Evolutionary conservation across 495 filamentous ascomycete genomes (phyloP), one percentile per base, ranked within the genome.

Genomic region (Apiosordaria backusii): DNA sequence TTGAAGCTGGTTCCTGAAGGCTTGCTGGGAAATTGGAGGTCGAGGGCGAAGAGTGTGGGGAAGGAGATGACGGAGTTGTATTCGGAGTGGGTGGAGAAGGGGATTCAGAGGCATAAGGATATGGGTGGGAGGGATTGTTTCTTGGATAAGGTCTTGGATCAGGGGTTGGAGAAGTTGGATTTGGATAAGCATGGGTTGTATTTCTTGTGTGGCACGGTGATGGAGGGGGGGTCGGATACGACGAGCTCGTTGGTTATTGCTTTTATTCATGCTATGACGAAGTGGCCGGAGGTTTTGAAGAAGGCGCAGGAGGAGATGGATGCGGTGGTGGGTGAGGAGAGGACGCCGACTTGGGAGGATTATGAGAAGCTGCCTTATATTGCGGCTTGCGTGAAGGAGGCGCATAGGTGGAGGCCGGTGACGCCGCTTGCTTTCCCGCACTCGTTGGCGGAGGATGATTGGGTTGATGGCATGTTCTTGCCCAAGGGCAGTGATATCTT

Each of bases 151-250:
- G 75, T 86, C 35, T 71, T 84, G 15, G 77, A 84, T 52, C 70
- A 77, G 19, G 57, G 79, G 18, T 15, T 27, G 45, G 76, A 80
- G 45, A 78, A 80, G 64, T n/a, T 70, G n/a, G 64, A 65, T 3
- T 75, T 83, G 54, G 72, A 73, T 55, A 67, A 76, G 21, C 74
- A 81, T 67, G 74, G 78, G 54, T 67, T 77, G 6, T 55, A 73
- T 23, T 81, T 81, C 59, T 61, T 83, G 1, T 67, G 72, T n/a
- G 80, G 79, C 10, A 69, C 65, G 4, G 57, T 75, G 7, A 79
- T 81, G 68, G 79, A 85, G 72, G 82, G 79, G 3, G 84, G 82
- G 7, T 78, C 76, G 1, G 84, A 86, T 67, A 85, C 83, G 2
- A 64, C 77, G 4, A 68, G 74, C 16, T 65, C 68, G 0, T 59